Evolutionary conservation across 805 yeast species (phyloP).

Genomic region (Pichia kluyveri): DNA sequence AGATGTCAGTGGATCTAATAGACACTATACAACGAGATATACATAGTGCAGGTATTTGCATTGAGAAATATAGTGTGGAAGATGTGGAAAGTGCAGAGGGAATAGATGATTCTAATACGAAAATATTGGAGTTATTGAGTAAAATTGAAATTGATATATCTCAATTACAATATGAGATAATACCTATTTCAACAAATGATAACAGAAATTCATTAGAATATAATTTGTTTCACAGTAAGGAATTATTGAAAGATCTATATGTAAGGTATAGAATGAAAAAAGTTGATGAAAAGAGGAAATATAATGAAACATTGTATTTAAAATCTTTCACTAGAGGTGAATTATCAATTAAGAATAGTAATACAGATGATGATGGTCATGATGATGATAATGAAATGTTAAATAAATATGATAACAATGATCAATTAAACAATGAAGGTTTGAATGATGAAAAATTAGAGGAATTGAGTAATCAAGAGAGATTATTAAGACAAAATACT

Average conservation of each 20-base stretch:
- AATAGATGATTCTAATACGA: background rate
- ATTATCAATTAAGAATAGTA: background rate
- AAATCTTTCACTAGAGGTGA: constrained; percentile 9
- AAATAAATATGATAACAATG: background rate
- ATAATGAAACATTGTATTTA: constrained; percentile 7
- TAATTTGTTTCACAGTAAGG: constrained; percentile 13
- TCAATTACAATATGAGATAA: constrained; percentile 7
- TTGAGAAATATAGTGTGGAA: background rate
- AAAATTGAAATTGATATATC: constrained; percentile 9
- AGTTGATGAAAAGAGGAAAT: constrained; percentile 17
- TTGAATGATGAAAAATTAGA: constrained; percentile 20
- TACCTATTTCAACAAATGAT: constrained; percentile 4
- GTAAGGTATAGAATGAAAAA: constrained; percentile 21
- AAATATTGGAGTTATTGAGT: background rate
- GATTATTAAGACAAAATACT: constrained; percentile 36
- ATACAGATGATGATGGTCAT: background rate
- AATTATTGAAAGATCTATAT: constrained; percentile 19
- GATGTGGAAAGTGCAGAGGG: background rate
- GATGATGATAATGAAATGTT: background rate
- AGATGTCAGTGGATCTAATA: background rate
- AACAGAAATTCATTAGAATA: constrained; percentile 3
- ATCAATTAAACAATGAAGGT: background rate
- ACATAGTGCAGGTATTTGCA: background rate
- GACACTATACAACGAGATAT: background rate
- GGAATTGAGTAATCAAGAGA: constrained; percentile 29